phyloP scores from a whole-genome alignment of 208 protist genomes.

The Sergeia podlipaevii region DNA sequence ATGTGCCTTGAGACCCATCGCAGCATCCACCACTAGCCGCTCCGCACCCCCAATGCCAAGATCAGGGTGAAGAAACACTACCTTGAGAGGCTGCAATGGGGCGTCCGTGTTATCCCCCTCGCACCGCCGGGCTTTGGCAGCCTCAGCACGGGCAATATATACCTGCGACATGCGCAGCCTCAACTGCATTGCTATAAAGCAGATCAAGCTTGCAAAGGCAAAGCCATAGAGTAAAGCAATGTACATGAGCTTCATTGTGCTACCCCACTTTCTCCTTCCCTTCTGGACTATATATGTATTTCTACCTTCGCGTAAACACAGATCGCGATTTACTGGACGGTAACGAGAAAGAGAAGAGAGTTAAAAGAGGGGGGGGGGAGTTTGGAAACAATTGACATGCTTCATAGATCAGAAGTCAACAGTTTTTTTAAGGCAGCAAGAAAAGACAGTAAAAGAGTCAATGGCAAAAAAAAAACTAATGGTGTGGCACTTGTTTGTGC shows the following conservation, averaged over 20 bases:
- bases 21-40: constrained; percentile 96
- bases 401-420: too few relatives aligned
- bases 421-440: background rate
- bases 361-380: too few relatives aligned
- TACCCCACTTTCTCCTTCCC: too few relatives aligned
- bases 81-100: constrained; percentile 19
- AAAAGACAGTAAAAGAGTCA: background rate
- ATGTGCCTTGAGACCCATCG: constrained; percentile 73
- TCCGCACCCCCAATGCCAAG: constrained; percentile 98
- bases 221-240: constrained; percentile 4
- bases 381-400: too few relatives aligned
- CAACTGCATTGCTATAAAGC: background rate
- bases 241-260: background rate
- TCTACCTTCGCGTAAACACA: too few relatives aligned
- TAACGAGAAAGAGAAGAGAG: too few relatives aligned
- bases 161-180: constrained; percentile 13
- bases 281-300: too few relatives aligned
- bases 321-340: too few relatives aligned
- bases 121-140: background rate
- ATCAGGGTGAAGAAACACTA: constrained; percentile 96
- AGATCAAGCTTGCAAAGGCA: background rate
- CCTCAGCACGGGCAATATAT: constrained; percentile 12
- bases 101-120: constrained; percentile 4
- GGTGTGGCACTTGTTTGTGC: background rate
- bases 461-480: background rate